Conservation (phyloP, 257 asterid genomes). For the Solanum virginianum region DNA sequence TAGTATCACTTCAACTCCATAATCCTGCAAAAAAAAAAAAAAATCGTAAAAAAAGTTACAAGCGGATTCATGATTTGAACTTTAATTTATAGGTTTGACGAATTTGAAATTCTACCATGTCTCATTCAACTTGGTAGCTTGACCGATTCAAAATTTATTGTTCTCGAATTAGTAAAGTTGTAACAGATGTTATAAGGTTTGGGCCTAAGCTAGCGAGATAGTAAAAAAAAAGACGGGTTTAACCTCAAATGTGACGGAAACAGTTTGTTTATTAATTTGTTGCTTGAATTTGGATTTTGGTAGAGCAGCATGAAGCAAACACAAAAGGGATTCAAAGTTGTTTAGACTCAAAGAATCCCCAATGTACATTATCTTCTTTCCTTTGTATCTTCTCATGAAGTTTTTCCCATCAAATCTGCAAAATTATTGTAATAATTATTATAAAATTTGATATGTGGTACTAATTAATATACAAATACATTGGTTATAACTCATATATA, state of each 20-base stretch:
- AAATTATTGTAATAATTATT: background rate
- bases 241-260: slow-evolving; percentile 35
- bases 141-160: too few relatives aligned
- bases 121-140: background rate
- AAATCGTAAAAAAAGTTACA: background rate
- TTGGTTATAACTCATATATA: background rate
- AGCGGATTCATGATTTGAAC: background rate
- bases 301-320: slow-evolving; percentile 27
- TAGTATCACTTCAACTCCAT: slow-evolving; percentile 9
- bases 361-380: slow-evolving; percentile 44
- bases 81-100: background rate
- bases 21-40: slow-evolving; percentile 16
- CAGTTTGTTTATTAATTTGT: background rate
- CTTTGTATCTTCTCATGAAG: slow-evolving; percentile 35
- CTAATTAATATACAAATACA: background rate
- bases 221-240: background rate
- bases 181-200: too few relatives aligned
- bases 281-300: slow-evolving; percentile 7
- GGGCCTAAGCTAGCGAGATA: background rate
- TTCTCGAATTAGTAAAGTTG: too few relatives aligned
- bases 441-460: background rate
- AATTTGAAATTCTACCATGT: background rate
- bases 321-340: slow-evolving; percentile 40
- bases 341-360: slow-evolving; percentile 61
- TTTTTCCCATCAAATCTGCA: slow-evolving; percentile 41